Percentiles rank a stretch among this genome's conserved stretches.
These are phyloP conservation scores for Saposhnikovia divaricata DNA, from an alignment of 129 eudicot species.

Conservation along the genomic window DNA sequence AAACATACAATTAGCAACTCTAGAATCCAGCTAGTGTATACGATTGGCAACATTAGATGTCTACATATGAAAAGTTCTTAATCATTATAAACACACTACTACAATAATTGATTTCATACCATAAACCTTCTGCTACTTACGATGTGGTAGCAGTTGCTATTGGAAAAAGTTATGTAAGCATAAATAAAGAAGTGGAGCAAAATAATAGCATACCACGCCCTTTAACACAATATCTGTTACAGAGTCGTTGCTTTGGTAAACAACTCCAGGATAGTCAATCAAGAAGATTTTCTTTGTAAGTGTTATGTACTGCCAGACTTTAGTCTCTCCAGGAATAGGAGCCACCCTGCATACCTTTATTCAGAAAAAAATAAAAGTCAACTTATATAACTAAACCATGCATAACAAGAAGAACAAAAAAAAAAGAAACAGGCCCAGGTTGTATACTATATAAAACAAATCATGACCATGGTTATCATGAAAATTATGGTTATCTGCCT, in stretches of 20 bases:
- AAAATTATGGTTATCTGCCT: too few species aligned
- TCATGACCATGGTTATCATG: neutral
- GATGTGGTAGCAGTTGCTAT: neutral
- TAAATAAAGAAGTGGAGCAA: too few species aligned
- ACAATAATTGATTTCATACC: neutral
- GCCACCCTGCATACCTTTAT: too few species aligned
- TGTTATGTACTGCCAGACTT: too few species aligned
- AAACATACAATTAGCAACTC: neutral
- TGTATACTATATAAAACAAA: too few species aligned
- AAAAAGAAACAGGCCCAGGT: neutral
- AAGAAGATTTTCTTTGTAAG: too few species aligned
- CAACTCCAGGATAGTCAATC: too few species aligned
- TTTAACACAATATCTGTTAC: too few species aligned
- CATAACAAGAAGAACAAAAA: neutral
- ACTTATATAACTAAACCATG: neutral
- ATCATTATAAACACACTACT: neutral
- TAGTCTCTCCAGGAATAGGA: too few species aligned
- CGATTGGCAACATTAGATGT: neutral
- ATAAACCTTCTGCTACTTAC: neutral
- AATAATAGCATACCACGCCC: too few species aligned
- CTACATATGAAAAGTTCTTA: neutral
- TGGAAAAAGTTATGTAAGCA: neutral
- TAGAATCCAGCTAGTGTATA: constrained; percentile 1
- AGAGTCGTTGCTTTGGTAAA: too few species aligned
- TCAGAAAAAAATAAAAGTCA: constrained; percentile 5